Conservation (phyloP, 164 flowering plant genomes). For the Aristolochia californica region DNA sequence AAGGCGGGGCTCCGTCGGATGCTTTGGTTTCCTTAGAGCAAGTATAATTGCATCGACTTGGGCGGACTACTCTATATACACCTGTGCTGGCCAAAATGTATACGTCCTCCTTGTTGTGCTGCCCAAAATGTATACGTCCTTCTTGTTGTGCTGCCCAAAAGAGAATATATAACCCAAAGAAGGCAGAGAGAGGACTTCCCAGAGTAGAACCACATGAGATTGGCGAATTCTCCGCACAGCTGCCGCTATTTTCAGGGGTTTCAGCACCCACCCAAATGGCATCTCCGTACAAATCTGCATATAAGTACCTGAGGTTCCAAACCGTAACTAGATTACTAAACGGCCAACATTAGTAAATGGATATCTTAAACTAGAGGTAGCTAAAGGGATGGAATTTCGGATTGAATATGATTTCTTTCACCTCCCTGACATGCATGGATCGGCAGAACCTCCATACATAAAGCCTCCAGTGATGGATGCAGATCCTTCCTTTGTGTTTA, state of each 20-base stretch:
- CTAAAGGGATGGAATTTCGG: too few species aligned
- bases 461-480: constrained; percentile 85
- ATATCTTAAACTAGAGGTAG: too few species aligned
- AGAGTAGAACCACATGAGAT: constrained; percentile 34
- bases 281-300: constrained; percentile 58
- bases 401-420: constrained; percentile 13
- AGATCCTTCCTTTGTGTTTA: constrained; percentile 51
- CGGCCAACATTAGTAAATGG: too few species aligned
- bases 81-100: constrained; percentile 57
- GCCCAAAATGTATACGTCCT: too few species aligned
- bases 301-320: constrained; percentile 59
- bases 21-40: constrained; percentile 61
- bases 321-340: too few species aligned
- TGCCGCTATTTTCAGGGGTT: constrained; percentile 67
- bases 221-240: constrained; percentile 69
- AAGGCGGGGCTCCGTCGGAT: constrained; percentile 15
- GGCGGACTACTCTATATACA: constrained; percentile 68
- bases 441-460: constrained; percentile 57
- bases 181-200: constrained; percentile 35
- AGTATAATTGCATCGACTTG: constrained; percentile 70
- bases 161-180: constrained; percentile 65
- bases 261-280: constrained; percentile 68
- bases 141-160: too few species aligned
- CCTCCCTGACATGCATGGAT: constrained; percentile 91
- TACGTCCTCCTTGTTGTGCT: constrained; percentile 66